A percentile compares a stretch with the other conserved stretches of the same genome.
phyloP scores from a whole-genome alignment of 176 grass and related monocot species.

The Saccharum spontaneum region DNA sequence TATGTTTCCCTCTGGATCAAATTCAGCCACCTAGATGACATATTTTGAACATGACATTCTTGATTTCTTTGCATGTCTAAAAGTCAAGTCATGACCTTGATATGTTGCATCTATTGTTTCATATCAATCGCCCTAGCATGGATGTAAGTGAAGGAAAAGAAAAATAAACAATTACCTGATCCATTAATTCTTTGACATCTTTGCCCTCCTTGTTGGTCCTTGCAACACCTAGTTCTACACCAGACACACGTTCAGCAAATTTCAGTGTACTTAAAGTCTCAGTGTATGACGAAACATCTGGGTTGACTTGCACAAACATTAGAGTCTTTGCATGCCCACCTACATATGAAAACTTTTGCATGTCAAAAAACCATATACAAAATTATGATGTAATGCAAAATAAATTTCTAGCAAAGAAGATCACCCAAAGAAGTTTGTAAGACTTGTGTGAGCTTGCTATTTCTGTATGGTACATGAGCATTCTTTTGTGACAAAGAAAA shows the following conservation, averaged over 20 bases:
- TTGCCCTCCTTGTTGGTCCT: constrained; percentile 75
- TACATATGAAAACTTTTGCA: constrained; percentile 29
- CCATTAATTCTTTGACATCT: constrained; percentile 79
- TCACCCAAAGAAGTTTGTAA: constrained; percentile 80
- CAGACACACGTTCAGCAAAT: constrained; percentile 85
- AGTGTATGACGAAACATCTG: constrained; percentile 72
- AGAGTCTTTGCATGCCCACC: constrained; percentile 90
- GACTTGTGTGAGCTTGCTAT: constrained; percentile 95
- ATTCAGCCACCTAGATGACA: not conserved
- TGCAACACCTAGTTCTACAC: constrained; percentile 76
- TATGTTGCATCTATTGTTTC: not conserved
- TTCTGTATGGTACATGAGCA: constrained; percentile 74
- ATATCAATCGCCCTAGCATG: not conserved
- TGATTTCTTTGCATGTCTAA: constrained; percentile 16
- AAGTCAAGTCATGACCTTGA: not conserved
- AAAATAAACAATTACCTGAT: constrained; percentile 43
- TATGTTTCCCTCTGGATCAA: constrained; percentile 5
- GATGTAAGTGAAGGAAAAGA: constrained; percentile 3
- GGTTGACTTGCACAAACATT: constrained; percentile 91
- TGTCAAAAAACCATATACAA: constrained; percentile 25
- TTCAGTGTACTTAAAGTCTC: constrained; percentile 81
- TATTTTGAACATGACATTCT: constrained; percentile 12
- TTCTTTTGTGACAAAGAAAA: constrained; percentile 81
- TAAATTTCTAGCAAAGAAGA: constrained; percentile 30
- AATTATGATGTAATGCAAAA: constrained; percentile 6